Percentiles rank a stretch among this genome's conserved stretches.
phyloP scores from a whole-genome alignment of 176 grass and related monocot genomes.

The Bonia amplexicaulis region DNA sequence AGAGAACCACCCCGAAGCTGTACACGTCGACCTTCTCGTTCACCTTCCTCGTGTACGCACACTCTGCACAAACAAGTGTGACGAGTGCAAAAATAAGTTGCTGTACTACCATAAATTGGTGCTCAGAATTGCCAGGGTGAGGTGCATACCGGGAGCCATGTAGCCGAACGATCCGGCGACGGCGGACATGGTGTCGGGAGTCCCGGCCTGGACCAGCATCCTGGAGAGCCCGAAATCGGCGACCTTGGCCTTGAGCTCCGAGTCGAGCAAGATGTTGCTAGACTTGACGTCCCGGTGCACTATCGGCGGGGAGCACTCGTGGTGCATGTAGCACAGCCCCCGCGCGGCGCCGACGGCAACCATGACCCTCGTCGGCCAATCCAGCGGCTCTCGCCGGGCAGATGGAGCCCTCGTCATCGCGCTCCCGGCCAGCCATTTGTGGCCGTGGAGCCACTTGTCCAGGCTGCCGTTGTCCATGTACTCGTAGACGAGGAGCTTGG shows the following conservation, averaged over 20 bases:
- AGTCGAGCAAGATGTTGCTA: conserved; percentile 85
- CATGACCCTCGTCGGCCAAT: conserved; percentile 62
- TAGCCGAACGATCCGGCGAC: conserved; percentile 81
- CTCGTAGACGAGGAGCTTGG: conserved; percentile 89
- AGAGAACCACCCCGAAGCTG: conserved; percentile 87
- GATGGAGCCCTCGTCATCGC: background rate
- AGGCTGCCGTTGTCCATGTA: conserved; percentile 79
- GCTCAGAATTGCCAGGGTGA: background rate
- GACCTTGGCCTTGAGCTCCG: conserved; percentile 58
- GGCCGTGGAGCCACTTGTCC: conserved; percentile 67
- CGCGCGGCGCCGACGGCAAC: conserved; percentile 61
- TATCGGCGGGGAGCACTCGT: conserved; percentile 68
- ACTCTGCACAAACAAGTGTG: conserved; percentile 39
- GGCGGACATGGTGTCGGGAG: conserved; percentile 38
- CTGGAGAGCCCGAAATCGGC: conserved; percentile 85
- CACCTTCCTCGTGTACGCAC: conserved; percentile 63
- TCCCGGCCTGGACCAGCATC: conserved; percentile 46
- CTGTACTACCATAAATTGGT: background rate
- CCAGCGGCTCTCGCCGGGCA: conserved; percentile 15
- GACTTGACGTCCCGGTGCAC: conserved; percentile 85
- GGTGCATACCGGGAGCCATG: conserved; percentile 82
- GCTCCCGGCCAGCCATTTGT: background rate
- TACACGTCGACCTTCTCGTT: conserved; percentile 92
- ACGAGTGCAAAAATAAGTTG: background rate
- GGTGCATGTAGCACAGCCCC: conserved; percentile 86